Evolutionary conservation across 805 yeast genomes (phyloP).

Genomic region (Saccharomycopsis javanensis): DNA sequence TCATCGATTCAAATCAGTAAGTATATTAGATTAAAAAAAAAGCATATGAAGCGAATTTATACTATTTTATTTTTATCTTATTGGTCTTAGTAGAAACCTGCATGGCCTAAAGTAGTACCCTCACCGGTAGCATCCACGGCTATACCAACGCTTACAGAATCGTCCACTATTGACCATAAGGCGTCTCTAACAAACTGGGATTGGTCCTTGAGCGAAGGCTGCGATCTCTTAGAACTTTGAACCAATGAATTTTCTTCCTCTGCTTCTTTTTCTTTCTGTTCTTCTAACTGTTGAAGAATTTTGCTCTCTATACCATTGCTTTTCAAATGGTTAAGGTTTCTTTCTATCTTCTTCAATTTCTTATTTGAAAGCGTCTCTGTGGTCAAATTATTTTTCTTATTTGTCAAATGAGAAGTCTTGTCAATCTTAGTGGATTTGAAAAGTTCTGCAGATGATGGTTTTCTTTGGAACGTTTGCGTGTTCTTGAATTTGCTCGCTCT

Average conservation of each 20-base stretch:
- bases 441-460: slow-evolving; percentile 16
- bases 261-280: slow-evolving; percentile 33
- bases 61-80: too few relatives aligned
- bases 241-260: slow-evolving; percentile 30
- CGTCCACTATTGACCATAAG: slow-evolving; percentile 64
- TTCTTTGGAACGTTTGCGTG: slow-evolving; percentile 12
- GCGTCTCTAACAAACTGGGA: slow-evolving; percentile 44
- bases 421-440: slow-evolving; percentile 13
- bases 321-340: slow-evolving; percentile 56
- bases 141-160: slow-evolving; percentile 38
- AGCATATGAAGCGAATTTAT: too few relatives aligned
- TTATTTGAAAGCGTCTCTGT: slow-evolving; percentile 64
- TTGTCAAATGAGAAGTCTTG: slow-evolving; percentile 10
- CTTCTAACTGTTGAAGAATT: slow-evolving; percentile 12
- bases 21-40: too few relatives aligned
- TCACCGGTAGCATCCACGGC: slow-evolving; percentile 41
- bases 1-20: too few relatives aligned
- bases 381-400: slow-evolving; percentile 28
- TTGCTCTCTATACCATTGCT: slow-evolving; percentile 16
- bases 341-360: slow-evolving; percentile 65
- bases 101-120: slow-evolving; percentile 82
- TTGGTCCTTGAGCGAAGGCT: slow-evolving; percentile 21
- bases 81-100: slow-evolving; percentile 40
- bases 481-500: slow-evolving; percentile 5
- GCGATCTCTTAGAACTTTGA: slow-evolving; percentile 14